Evolutionary conservation across 129 eudicot species (phyloP).

Genomic region (Smallanthus sonchifolius): DNA sequence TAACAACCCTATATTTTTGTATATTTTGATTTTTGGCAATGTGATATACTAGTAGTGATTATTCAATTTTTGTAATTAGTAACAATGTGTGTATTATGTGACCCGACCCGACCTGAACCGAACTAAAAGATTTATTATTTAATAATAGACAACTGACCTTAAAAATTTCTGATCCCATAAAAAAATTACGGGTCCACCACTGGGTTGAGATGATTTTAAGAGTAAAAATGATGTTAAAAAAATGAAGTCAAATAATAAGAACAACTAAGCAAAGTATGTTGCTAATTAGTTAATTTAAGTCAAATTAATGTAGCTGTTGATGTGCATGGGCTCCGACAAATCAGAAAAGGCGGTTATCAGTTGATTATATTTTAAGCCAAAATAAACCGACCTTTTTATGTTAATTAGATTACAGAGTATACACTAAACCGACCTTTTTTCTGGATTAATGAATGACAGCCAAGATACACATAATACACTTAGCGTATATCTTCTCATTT

Average conservation of each 20-base stretch:
- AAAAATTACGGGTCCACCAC: too few species aligned
- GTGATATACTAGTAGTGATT: too few species aligned
- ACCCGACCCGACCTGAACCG: too few species aligned
- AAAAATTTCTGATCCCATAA: too few species aligned
- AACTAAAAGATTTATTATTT: too few species aligned
- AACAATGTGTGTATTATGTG: too few species aligned
- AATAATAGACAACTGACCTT: too few species aligned
- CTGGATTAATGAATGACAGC: constrained; percentile 42
- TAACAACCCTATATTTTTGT: too few species aligned
- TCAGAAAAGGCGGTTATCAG: constrained; percentile 35
- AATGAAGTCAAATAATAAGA: background rate
- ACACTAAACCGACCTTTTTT: constrained; percentile 37
- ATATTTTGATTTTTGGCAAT: too few species aligned
- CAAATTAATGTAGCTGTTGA: constrained; percentile 31
- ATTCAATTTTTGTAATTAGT: too few species aligned
- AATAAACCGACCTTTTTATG: constrained; percentile 30
- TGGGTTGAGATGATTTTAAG: too few species aligned
- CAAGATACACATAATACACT: constrained; percentile 4
- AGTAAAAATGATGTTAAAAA: too few species aligned
- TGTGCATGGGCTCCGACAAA: constrained; percentile 43
- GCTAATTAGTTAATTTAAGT: constrained; percentile 28
- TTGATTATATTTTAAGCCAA: constrained; percentile 25
- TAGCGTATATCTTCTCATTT: background rate
- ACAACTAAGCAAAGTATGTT: constrained; percentile 17
- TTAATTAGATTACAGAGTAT: constrained; percentile 25